Evolutionary conservation across 345 rosid genomes (phyloP), one percentile per base, ranked within the genome.

Genomic region (Rhizophora mangle): DNA sequence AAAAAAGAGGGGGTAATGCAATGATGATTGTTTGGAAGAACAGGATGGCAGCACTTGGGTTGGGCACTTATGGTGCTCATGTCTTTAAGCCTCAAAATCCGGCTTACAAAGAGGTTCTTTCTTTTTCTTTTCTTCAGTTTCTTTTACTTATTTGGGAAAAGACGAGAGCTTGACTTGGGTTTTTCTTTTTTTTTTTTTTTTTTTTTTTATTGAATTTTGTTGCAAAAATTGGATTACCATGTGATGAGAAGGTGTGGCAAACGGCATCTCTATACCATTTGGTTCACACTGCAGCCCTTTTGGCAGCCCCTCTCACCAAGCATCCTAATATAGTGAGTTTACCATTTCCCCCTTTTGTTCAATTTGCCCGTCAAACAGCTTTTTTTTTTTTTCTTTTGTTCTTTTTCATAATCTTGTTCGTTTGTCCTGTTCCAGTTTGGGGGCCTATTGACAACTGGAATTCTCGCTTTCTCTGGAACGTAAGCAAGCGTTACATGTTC

Each of bases 1-100:
- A 1, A 8, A 10, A 22, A 51, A 59, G 19, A 54, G 74, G 10
- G 69, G 76, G 21, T 3, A 13, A 43, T 13, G 49, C 3, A 43
- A 43, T 43, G 18, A 43, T 11, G 18, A 43, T 11, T 43, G 16
- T 34, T 26, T 15, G 55, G 3, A 16, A 64, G 47, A 75, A 64
- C 78, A 92, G 97, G 98, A 79, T 87, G 51, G 92, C 93, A 32
- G 98, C 96, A 60, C 87, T 95, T 70, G 99, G 87, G 7, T 82
- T 95, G 78, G 99, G 99, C 55, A 87, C 99, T 15, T 90, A 90
- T 57, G 99, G 98, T 39, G 85, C 87, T 57, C 98, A 95, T 78
- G 79, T 54, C 74, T 95, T 87, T 84, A 92, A 86, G 65, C 99
- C 96, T 21, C 68, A 90, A 68, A 85, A 95, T 78, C 91, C 88